Percentiles rank a stretch among this genome's conserved stretches.
phyloP scores from a whole-genome alignment of 1,284 basidiomycete genomes.

The Rhodotorula sp. region DNA sequence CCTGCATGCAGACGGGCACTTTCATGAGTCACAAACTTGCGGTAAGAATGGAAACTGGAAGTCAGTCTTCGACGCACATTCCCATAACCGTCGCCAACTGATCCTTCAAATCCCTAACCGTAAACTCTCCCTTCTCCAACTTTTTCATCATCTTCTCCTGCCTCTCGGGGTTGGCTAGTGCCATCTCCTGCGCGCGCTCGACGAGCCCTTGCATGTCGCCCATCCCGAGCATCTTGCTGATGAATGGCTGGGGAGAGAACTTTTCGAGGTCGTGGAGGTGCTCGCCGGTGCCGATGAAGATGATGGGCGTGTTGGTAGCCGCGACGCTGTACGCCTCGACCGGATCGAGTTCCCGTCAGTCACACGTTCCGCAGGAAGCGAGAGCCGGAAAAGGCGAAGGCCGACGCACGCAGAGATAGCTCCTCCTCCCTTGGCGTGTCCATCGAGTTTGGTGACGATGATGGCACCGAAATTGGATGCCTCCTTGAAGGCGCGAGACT shows the following conservation, averaged over 20 bases:
- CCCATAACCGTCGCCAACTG: constrained; percentile 97
- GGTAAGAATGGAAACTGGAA: not conserved
- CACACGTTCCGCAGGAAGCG: constrained; percentile 13
- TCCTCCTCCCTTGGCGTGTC: constrained; percentile 98
- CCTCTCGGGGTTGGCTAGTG: constrained; percentile 86
- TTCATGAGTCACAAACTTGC: not conserved
- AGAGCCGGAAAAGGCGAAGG: not conserved
- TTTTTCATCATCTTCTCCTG: constrained; percentile 99
- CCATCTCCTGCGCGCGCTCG: constrained; percentile 96
- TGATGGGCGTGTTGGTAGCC: constrained; percentile 96
- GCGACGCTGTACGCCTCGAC: constrained; percentile 69
- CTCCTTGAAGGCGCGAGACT: constrained; percentile 95
- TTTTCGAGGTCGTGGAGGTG: constrained; percentile 93
- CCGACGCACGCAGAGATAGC: constrained; percentile 90
- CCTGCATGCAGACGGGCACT: constrained; percentile 55
- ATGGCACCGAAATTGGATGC: constrained; percentile 97
- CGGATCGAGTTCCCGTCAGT: not conserved
- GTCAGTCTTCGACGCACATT: constrained; percentile 63
- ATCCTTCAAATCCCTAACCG: constrained; percentile 95
- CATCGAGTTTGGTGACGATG: constrained; percentile 99
- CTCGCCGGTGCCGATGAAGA: constrained; percentile 97
- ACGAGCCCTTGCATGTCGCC: constrained; percentile 95
- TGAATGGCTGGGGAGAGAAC: constrained; percentile 94
- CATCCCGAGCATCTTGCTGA: constrained; percentile 91
- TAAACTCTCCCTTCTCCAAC: constrained; percentile 92